Evolutionary conservation across 192 early-diverging fungal genomes (phyloP), one percentile per base, ranked within the genome.

Genomic region (Pilobolus umbonatus): DNA sequence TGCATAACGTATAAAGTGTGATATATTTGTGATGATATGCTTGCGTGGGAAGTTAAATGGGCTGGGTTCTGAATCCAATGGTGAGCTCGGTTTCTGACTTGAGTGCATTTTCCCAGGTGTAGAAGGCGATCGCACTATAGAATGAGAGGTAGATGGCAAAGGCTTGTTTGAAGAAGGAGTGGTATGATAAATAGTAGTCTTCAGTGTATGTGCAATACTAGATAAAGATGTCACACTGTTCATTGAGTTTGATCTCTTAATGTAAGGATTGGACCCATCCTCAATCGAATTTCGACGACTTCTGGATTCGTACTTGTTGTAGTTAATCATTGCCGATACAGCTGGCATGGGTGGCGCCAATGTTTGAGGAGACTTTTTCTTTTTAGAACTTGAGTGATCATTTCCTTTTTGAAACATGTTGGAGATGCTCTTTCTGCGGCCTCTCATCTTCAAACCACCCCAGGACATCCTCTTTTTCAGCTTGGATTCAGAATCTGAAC

Each of bases 1-100:
- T 2, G 87, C 81, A 30, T 86, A 77, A 3, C 83, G 74, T 56
- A 87, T 81, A 32, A 86, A 89, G 32, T 86, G 80, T 11, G 79
- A 80, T 31, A 89, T 75, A 49, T 89, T 87, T 60, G 75, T 75
- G 3, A 87, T 65, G 35, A 87, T 61, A 26, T 84, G 87, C 30
- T 68, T 60, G 12, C 68, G 58, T 21, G 81, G 81, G 50, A 76
- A 83, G 32, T 80, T 80, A 44, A n/a, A n/a, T n/a, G n/a, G n/a
- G 29, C 57, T 76, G 5, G 73, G 73, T 51, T 73, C 73, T 10
- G 55, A 26, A 11, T 73, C 50, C 15, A 59, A 47, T 11, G 49
- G 49, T 14, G 47, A 39, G 43, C 25, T 19, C 12, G 40, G 2
- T 28, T 42, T 30, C 11, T 44, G 50, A n/a, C 39, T 42, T n/a